Base-by-base conservation (phyloP, 805 yeast species). In the Wickerhamomyces sydowiorum region DNA sequence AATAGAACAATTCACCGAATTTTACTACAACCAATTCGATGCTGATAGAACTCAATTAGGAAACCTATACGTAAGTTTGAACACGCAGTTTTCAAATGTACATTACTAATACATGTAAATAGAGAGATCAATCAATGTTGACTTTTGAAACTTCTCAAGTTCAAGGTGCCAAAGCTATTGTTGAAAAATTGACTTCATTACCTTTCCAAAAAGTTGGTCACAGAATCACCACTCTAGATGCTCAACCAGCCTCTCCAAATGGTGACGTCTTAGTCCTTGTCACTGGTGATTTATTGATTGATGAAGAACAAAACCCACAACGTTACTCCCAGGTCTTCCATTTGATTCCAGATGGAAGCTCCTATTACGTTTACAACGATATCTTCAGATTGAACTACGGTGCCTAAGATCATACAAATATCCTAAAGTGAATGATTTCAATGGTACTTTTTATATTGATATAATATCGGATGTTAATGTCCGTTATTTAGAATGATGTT, bases 291-390 rank as follows among this genome's bases (percentile, higher is more conserved):
- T 76, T 93, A 52, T 68, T 89, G 56, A 68, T 73, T 50, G 99
- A 93, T 64, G 98, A 91, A 50, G 98, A 93, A 72, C 86, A 82
- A 62, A 89, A 88, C 66, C 80, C 97, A 43, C 97, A 91, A 69
- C 82, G 96, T 69, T 93, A 90, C 70, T 87, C 98, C 25, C 99
- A 93, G 71, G 96, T 88, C 37, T 93, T 93, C 81, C 98, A 93
- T 64, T 79, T 93, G 70, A 82, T 89, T 49, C 97, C 96, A 51
- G 99, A 93, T 45, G 87, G 84, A 40, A 78, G 76, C 61, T 84
- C 95, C 25, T 93, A 90, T 75, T 93, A 81, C 61, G 98, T 93
- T 46, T 86, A 88, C 71, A 93, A 93, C 69, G 99, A 93, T 63
- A 87, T 93, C 53, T 93, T 93, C 80, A 86, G 98, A 74, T 80